Base-by-base conservation (phyloP, 371 early-diverging fungal genomes). In the Syncephalastrum contaminatum region DNA sequence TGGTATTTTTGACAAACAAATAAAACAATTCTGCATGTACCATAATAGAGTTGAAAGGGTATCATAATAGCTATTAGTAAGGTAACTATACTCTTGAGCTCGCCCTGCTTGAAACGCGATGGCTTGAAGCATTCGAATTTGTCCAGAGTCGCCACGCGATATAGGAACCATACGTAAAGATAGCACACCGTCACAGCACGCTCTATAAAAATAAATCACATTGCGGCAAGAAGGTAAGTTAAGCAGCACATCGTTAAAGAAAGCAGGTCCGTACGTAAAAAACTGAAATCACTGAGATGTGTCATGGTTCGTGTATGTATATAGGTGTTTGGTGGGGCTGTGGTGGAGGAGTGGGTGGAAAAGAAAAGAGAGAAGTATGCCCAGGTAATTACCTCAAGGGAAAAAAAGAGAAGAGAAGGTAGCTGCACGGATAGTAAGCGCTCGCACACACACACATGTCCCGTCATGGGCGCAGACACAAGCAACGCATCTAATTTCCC, bases 31-130 rank as follows among this genome's bases (percentile, higher is more conserved):
- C 12, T 30, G 36, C 36, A 1, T 22, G 48, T 72, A 69, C 77
- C 77, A 58, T 77, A 80, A 59, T 69, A 64, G 45, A 75, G 49
- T 62, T 73, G 75, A 58, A 75, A 77, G n/a, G 77, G 77, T 71
- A 80, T 62, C 67, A 73, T 67, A 16, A 80, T 59, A 22, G 73
- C 27, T 53, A 77, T 61, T 41, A 80, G 53, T 14, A 73, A 16
- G 8, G 80, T 77, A 25, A 77, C 72, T 12, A 77, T 71, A 19
- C 73, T 69, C 55, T 80, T 80, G 18, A 80, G 51, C 42, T 80
- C 80, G 8, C 77, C 77, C 54, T 73, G 66, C 24, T 61, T 60
- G 48, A 77, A 66, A n/a, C 66, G 63, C 21, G 59, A 64, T 12
- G 64, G 68, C 18, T 53, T 53, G 24, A 77, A 49, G 36, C 77